Conservation (phyloP, 2,329 filamentous ascomycete species). For the Trichoderma polysporum region DNA sequence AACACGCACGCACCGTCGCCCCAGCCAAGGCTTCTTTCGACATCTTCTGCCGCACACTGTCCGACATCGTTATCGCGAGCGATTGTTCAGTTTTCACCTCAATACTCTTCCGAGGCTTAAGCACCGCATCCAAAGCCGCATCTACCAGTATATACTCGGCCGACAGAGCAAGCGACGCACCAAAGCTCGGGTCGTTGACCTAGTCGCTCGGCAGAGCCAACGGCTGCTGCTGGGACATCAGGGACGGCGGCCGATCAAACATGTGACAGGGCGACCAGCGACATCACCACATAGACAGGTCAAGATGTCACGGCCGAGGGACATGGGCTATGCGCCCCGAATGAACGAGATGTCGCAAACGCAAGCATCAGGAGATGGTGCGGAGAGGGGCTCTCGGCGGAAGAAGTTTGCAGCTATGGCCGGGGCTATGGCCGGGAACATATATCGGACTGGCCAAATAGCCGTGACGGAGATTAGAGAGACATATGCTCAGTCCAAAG, state of each 20-base stretch:
- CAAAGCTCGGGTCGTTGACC: conserved; percentile 47
- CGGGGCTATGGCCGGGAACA: conserved; percentile 51
- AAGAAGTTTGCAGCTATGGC: conserved; percentile 71
- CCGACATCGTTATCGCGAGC: conserved; percentile 62
- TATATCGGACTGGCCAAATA: conserved; percentile 57
- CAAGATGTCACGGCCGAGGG: conserved; percentile 32
- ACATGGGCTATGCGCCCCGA: conserved; percentile 31
- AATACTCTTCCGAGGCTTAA: conserved; percentile 71
- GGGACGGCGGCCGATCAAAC: conserved; percentile 29
- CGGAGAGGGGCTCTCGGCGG: conserved; percentile 62
- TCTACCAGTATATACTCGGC: conserved; percentile 72
- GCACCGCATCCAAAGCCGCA: conserved; percentile 68
- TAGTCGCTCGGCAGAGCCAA: conserved; percentile 42
- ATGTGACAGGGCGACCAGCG: conserved; percentile 36
- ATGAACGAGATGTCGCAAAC: conserved; percentile 27
- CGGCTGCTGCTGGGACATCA: conserved; percentile 46
- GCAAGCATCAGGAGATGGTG: conserved; percentile 22
- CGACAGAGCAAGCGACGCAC: conserved; percentile 58
- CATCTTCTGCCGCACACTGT: conserved; percentile 66
- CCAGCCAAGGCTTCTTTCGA: conserved; percentile 55
- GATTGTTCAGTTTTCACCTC: conserved; percentile 69
- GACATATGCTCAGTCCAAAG: conserved; percentile 56
- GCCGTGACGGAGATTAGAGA: conserved; percentile 60
- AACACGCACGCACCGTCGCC: conserved; percentile 39
- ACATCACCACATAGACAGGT: conserved; percentile 28